A percentile compares a stretch with the other conserved stretches of the same genome.
Conservation (phyloP, 495 filamentous ascomycete species). For the Venustampulla echinocandica region DNA sequence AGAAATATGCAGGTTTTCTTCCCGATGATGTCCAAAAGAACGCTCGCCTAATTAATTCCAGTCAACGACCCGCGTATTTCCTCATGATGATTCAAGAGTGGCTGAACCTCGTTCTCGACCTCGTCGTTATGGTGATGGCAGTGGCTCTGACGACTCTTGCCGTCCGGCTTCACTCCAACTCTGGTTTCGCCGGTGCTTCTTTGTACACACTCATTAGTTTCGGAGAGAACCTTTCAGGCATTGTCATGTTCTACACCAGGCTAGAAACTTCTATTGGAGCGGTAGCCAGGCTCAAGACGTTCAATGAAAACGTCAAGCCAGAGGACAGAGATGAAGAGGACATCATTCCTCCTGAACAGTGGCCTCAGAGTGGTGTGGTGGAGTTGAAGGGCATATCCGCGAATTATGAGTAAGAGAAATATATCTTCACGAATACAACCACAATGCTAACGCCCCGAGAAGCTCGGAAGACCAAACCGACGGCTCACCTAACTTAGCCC, state of each 20-base stretch:
- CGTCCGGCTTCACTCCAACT: constrained; percentile 14
- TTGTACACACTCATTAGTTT: constrained; percentile 20
- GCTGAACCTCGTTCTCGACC: constrained; percentile 28
- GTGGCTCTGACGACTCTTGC: background rate
- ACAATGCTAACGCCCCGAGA: background rate
- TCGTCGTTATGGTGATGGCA: constrained; percentile 38
- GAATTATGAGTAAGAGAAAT: constrained; percentile 36
- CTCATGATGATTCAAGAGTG: constrained; percentile 33
- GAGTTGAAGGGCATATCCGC: constrained; percentile 40
- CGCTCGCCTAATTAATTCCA: constrained; percentile 38
- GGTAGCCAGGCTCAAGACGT: constrained; percentile 26
- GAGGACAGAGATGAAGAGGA: constrained; percentile 17
- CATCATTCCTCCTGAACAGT: constrained; percentile 14
- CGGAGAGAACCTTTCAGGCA: constrained; percentile 12
- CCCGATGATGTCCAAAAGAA: constrained; percentile 15
- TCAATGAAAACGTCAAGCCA: constrained; percentile 12
- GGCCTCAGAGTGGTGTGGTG: constrained; percentile 32
- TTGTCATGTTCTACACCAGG: constrained; percentile 15
- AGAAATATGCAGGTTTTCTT: constrained; percentile 34
- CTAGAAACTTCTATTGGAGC: constrained; percentile 33
- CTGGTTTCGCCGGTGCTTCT: constrained; percentile 43
- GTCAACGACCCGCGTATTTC: constrained; percentile 47
- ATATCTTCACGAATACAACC: background rate
- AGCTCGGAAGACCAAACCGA: background rate
- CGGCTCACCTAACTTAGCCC: background rate